Evolutionary conservation across 192 early-diverging fungal species (phyloP), one percentile per base, ranked within the genome.

Genomic region (Thoreauomyces humboldtii): DNA sequence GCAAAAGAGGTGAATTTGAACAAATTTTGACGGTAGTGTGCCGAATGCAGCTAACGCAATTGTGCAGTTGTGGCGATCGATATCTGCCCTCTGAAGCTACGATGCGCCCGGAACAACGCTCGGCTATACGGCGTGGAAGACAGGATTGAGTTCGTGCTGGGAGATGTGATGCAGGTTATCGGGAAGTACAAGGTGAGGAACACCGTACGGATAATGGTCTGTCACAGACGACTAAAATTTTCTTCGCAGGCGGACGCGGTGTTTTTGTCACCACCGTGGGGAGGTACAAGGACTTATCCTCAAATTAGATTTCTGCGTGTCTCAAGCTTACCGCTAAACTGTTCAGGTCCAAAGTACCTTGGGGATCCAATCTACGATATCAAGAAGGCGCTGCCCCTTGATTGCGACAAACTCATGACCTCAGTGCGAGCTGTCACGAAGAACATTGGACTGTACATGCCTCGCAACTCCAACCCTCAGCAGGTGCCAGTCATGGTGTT

Each of bases 191-290:
- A 56, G 7, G 31, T 32, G 14, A 14, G 14, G 28, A 17, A 14
- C 12, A 33, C n/a, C n/a, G n/a, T n/a, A n/a, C n/a, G n/a, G n/a
- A n/a, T n/a, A n/a, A n/a, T n/a, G n/a, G n/a, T n/a, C n/a, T n/a
- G n/a, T n/a, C n/a, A n/a, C n/a, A n/a, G n/a, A n/a, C n/a, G n/a
- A n/a, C n/a, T n/a, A n/a, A n/a, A n/a, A n/a, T 41, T 41, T 9
- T n/a, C 15, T 52, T 4, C 32, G 25, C 34, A 87, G 75, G 93
- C 92, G 0, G 93, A 97, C 66, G 87, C 85, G 0, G 89, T 97
- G 19, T 98, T 95, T 61, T 69, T 98, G 64, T 95, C 92, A 53
- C 94, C 94, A 38, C 94, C 95, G 36, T 98, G 96, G 96, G 96
- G 96, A 46, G 93, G n/a, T n/a, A n/a, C n/a, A n/a, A n/a, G n/a